phyloP scores from a whole-genome alignment of 2,329 filamentous ascomycete genomes.

The Colletotrichum sp. region DNA sequence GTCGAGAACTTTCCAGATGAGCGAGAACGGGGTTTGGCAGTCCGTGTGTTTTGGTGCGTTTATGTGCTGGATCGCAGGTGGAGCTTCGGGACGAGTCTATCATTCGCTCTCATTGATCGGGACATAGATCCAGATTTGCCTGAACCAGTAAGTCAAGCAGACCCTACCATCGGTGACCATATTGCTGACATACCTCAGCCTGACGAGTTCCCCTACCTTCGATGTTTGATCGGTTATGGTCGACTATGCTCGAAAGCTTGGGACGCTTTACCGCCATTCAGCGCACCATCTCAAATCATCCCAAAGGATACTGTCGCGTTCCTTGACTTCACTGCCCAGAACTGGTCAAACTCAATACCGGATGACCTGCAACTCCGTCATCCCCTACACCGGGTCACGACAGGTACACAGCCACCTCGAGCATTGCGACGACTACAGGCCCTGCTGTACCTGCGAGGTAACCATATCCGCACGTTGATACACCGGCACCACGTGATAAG shows the following conservation, averaged over 20 bases:
- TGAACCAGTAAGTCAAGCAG: slow-evolving; percentile 36
- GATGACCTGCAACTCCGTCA: slow-evolving; percentile 39
- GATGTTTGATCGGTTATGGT: slow-evolving; percentile 52
- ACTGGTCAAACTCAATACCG: slow-evolving; percentile 52
- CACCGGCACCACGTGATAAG: slow-evolving; percentile 49
- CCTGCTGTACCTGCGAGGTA: slow-evolving; percentile 47
- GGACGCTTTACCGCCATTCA: slow-evolving; percentile 45
- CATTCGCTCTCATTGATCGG: slow-evolving; percentile 51
- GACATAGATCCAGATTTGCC: slow-evolving; percentile 55
- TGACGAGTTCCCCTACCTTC: slow-evolving; percentile 42
- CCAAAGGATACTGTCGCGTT: slow-evolving; percentile 42
- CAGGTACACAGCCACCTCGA: slow-evolving; percentile 30
- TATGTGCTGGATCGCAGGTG: slow-evolving; percentile 57
- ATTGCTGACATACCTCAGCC: slow-evolving; percentile 18
- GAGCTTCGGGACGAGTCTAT: slow-evolving; percentile 56
- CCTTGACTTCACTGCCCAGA: slow-evolving; percentile 45
- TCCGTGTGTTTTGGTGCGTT: slow-evolving; percentile 54
- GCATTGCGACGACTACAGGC: slow-evolving; percentile 45
- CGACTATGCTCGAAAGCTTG: slow-evolving; percentile 50
- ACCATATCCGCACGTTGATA: slow-evolving; percentile 48
- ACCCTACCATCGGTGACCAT: background rate
- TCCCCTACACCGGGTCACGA: slow-evolving; percentile 36
- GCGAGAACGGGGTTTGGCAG: slow-evolving; percentile 32
- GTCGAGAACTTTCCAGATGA: slow-evolving; percentile 38
- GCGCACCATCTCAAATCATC: slow-evolving; percentile 32